These are phyloP conservation scores for Suillus occidentalis DNA, from an alignment of 768 basidiomycete species.

Conservation along the genomic window DNA sequence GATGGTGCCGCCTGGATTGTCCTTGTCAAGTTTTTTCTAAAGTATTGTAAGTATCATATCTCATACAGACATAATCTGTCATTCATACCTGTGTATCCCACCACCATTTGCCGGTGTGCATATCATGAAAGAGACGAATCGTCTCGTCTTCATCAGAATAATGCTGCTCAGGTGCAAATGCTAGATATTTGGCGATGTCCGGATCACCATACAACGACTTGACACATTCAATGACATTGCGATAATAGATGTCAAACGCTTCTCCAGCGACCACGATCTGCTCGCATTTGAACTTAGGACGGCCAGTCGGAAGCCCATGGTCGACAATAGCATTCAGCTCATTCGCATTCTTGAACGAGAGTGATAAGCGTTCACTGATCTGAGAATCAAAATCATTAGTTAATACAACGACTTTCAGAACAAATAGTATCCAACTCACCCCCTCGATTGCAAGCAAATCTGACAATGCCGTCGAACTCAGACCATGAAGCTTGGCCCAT, in stretches of 20 bases:
- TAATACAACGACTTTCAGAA: background rate
- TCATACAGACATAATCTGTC: no score
- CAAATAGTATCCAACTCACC: no score
- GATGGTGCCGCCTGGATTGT: no score
- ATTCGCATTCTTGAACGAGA: conserved; percentile 33
- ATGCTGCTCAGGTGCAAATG: conserved; percentile 38
- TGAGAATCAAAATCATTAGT: conserved; percentile 4
- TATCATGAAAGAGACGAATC: conserved; percentile 33
- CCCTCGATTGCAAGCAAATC: no score
- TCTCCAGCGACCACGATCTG: conserved; percentile 26
- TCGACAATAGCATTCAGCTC: conserved; percentile 39
- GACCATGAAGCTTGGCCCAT: no score
- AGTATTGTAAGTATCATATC: no score
- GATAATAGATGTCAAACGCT: conserved; percentile 32
- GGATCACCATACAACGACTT: conserved; percentile 35
- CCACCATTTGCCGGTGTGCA: no score
- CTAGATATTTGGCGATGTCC: conserved; percentile 31
- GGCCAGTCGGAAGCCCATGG: conserved; percentile 15
- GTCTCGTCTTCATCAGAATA: conserved; percentile 31
- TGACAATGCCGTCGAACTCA: no score
- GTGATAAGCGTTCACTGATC: conserved; percentile 25
- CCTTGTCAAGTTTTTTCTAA: no score
- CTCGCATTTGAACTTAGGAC: conserved; percentile 32
- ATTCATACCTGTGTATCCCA: no score
- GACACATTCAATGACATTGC: conserved; percentile 7